Evolutionary conservation across 2,329 filamentous ascomycete genomes (phyloP).

Genomic region (Colletotrichum magnum): DNA sequence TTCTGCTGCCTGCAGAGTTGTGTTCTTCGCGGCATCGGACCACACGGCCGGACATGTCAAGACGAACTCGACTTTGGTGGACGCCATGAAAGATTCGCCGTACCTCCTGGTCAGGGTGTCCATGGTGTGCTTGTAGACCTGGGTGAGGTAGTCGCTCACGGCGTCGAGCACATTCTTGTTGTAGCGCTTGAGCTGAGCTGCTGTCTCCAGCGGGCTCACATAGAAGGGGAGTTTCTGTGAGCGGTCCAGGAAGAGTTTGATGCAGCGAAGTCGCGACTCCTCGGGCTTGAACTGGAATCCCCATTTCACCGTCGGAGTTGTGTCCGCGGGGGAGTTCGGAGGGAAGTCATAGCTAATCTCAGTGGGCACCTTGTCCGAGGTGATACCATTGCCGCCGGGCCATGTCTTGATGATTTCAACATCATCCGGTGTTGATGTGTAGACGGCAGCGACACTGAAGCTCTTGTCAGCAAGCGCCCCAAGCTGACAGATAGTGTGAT

Average conservation of each 20-base stretch:
- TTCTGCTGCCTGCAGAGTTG: constrained; percentile 83
- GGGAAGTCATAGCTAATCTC: constrained; percentile 77
- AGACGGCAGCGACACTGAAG: constrained; percentile 77
- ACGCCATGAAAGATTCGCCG: constrained; percentile 83
- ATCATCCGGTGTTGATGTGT: constrained; percentile 83
- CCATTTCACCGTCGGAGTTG: constrained; percentile 75
- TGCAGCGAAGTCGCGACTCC: constrained; percentile 81
- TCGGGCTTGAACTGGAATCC: constrained; percentile 87
- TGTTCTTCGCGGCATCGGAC: constrained; percentile 89
- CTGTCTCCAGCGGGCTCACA: constrained; percentile 82
- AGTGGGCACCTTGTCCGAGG: constrained; percentile 89
- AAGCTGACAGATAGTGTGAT: neutral
- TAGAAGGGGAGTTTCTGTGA: constrained; percentile 87
- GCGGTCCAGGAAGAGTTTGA: constrained; percentile 87
- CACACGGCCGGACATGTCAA: constrained; percentile 87
- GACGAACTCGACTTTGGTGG: constrained; percentile 83
- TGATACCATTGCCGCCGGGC: constrained; percentile 88
- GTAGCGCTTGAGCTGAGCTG: constrained; percentile 80
- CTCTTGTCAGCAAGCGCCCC: constrained; percentile 27
- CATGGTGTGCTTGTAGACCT: constrained; percentile 84
- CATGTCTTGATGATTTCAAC: constrained; percentile 88
- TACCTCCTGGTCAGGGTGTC: constrained; percentile 81
- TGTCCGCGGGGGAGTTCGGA: constrained; percentile 51
- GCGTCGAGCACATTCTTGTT: constrained; percentile 85
- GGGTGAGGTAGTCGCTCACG: constrained; percentile 83